Evolutionary conservation across 495 filamentous ascomycete genomes (phyloP).

Genomic region (Aspergillus cavernicola): DNA sequence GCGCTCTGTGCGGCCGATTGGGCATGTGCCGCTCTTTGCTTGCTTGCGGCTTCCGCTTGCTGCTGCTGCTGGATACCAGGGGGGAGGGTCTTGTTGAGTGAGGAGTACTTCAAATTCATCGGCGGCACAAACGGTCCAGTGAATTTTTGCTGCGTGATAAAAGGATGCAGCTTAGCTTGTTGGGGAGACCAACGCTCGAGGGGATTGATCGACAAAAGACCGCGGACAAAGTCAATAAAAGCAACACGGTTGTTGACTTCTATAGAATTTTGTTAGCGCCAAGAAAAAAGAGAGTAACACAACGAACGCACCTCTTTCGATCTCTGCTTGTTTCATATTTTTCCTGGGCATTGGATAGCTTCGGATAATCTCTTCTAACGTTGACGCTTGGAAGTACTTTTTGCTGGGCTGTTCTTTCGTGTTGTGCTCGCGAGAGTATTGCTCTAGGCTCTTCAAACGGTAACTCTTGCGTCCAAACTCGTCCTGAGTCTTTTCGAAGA

Average conservation of each 20-base stretch:
- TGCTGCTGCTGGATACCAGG: constrained; percentile 98
- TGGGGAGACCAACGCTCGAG: constrained; percentile 97
- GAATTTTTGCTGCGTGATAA: constrained; percentile 98
- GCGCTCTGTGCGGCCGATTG: constrained; percentile 50
- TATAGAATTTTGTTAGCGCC: constrained; percentile 38
- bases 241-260: constrained; percentile 97
- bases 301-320: constrained; percentile 77
- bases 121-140: constrained; percentile 96
- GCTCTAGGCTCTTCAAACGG: constrained; percentile 93
- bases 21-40: constrained; percentile 71
- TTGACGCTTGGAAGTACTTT: constrained; percentile 95
- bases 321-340: constrained; percentile 97
- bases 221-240: constrained; percentile 99
- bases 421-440: constrained; percentile 90
- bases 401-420: constrained; percentile 99
- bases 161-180: constrained; percentile 95
- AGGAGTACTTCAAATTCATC: constrained; percentile 87
- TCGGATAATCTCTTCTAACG: constrained; percentile 93
- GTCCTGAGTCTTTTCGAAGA: constrained; percentile 94
- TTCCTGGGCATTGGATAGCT: constrained; percentile 97
- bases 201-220: constrained; percentile 89
- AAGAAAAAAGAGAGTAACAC: background rate
- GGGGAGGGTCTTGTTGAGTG: constrained; percentile 79
- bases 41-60: constrained; percentile 85
- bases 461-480: constrained; percentile 87